A percentile compares a stretch with the other conserved stretches of the same genome.
phyloP scores from a whole-genome alignment of 352 stramenopile genomes.

The Phytophthora sp. region DNA sequence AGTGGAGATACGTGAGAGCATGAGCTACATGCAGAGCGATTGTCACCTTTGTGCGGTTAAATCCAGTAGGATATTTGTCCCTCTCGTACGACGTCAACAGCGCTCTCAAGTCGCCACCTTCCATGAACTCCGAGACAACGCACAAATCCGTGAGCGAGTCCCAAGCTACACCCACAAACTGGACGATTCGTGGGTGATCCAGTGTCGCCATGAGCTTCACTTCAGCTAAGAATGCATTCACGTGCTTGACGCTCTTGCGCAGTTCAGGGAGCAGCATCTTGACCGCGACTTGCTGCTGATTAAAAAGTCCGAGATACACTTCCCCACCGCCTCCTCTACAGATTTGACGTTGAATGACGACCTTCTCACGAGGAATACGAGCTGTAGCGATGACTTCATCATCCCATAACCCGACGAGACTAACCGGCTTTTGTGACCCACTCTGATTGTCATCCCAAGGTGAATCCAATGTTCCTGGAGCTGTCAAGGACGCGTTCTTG shows the following conservation, averaged over 20 bases:
- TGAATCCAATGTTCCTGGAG: slow-evolving; percentile 6
- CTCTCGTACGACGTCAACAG: slow-evolving; percentile 28
- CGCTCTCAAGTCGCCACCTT: slow-evolving; percentile 46
- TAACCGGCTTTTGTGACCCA: slow-evolving; percentile 2
- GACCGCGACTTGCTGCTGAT: slow-evolving; percentile 33
- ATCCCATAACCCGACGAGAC: slow-evolving; percentile 31
- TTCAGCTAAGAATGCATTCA: slow-evolving; percentile 32
- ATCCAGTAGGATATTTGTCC: slow-evolving; percentile 20
- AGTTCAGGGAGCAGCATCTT: slow-evolving; percentile 34
- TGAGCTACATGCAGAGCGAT: slow-evolving; percentile 47
- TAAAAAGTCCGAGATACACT: slow-evolving; percentile 36
- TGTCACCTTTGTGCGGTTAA: slow-evolving; percentile 44
- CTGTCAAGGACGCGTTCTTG: slow-evolving; percentile 5
- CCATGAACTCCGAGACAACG: no score
- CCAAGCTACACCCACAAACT: slow-evolving; percentile 57
- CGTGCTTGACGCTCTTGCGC: slow-evolving; percentile 17
- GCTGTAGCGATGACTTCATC: slow-evolving; percentile 36
- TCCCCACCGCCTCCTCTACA: slow-evolving; percentile 36
- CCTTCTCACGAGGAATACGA: slow-evolving; percentile 37
- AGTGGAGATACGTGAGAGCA: slow-evolving; percentile 36
- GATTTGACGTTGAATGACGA: slow-evolving; percentile 30
- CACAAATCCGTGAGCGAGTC: slow-evolving; percentile 32
- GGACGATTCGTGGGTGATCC: slow-evolving; percentile 46
- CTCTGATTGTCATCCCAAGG: background rate
- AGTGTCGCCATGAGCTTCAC: slow-evolving; percentile 43